Evolutionary conservation across 1,284 basidiomycete species (phyloP), one percentile per base, ranked within the genome.

Genomic region (Trametes hirsuta): DNA sequence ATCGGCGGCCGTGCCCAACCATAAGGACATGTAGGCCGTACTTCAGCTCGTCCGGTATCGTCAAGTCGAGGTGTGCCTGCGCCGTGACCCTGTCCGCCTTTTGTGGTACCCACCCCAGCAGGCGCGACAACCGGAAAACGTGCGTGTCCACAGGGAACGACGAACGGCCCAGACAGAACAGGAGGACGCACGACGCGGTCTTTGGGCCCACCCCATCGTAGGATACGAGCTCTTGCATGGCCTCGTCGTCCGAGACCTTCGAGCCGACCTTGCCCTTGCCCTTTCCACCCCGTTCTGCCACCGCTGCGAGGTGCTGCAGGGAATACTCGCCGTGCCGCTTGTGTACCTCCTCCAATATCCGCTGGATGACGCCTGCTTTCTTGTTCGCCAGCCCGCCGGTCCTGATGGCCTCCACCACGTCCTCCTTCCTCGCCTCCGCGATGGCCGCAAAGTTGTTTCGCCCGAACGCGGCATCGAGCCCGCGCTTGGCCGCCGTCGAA

Each of bases 121-220:
- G 66, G 61, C 81, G 85, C 61, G 84, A 84, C 59, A 92, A 74
- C 18, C 90, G 79, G 69, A 83, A 88, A 36, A 91, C 85, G 67
- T 89, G 87, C 30, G 90, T 93, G 69, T 93, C 90, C 52, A 93
- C 90, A 0, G 91, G 89, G 69, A 93, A 92, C 1, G 85, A 85
- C 57, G 88, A 81, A 14, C 90, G 76, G 0, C 85, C 86, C 21
- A 93, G 77, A 69, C 88, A 90, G 71, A 93, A 92, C n/a, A 92
- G 77, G 14, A 91, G 72, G 0, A 93, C 90, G 68, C 91, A 93
- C 5, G 85, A 85, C 0, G 90, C 90, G 0, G 90, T 92, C 75
- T 93, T 93, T 1, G 88, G 87, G 0, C 91, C 91, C 3, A 93
- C 88, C 0, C 89, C 88, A 46, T 84, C 77, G 63, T 87, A 87